Conservation (phyloP, 345 rosid genomes). For the Populus euphratica region DNA sequence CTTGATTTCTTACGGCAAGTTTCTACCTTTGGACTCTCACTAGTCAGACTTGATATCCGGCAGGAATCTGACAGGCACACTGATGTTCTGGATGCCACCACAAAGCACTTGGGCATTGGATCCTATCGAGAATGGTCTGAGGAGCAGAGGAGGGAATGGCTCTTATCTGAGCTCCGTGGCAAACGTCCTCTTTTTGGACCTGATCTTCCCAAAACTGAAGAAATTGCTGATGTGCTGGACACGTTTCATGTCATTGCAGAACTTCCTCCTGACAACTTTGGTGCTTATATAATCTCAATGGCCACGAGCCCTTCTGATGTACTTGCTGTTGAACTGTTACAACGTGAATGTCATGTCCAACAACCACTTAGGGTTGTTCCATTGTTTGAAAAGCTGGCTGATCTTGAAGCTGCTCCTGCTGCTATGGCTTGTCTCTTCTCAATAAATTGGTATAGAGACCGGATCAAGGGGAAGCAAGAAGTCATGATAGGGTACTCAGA, state of each 20-base stretch:
- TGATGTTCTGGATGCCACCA: slow-evolving; percentile 90
- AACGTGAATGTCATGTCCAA: slow-evolving; percentile 84
- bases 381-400: slow-evolving; percentile 92
- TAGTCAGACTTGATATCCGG: slow-evolving; percentile 88
- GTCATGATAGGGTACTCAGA: slow-evolving; percentile 99
- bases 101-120: slow-evolving; percentile 77
- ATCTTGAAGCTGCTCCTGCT: slow-evolving; percentile 95
- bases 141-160: slow-evolving; percentile 80
- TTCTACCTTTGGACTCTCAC: slow-evolving; percentile 90
- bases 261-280: slow-evolving; percentile 31
- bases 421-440: slow-evolving; percentile 90
- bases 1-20: slow-evolving; percentile 97
- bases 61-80: slow-evolving; percentile 98
- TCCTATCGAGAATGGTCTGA: slow-evolving; percentile 94
- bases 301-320: slow-evolving; percentile 33
- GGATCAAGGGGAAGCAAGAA: slow-evolving; percentile 88
- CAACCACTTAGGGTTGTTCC: slow-evolving; percentile 91
- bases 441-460: slow-evolving; percentile 81
- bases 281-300: slow-evolving; percentile 35
- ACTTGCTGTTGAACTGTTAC: slow-evolving; percentile 66
- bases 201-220: slow-evolving; percentile 92
- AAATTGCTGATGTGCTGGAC: slow-evolving; percentile 48
- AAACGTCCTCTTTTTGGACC: slow-evolving; percentile 92
- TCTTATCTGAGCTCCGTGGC: slow-evolving; percentile 79
- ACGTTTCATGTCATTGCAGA: slow-evolving; percentile 32